Base-by-base conservation (phyloP, 2,329 filamentous ascomycete species). In the Orbilia blumenaviensis region DNA sequence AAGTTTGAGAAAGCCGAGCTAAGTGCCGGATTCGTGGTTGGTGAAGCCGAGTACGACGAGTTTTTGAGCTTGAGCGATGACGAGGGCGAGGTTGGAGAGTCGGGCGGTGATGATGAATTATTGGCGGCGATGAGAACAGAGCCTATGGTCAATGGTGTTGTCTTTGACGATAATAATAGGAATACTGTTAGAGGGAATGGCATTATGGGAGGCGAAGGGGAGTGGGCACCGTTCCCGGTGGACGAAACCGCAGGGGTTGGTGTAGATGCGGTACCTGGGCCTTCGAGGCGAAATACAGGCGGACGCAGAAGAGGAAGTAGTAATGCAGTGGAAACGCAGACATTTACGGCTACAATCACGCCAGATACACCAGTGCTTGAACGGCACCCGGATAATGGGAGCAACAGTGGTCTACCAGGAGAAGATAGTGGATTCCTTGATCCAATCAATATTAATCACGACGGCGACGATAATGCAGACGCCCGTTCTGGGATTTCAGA, bases 401-500 rank as follows among this genome's bases (percentile, higher is more conserved):
- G 68, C 23, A 60, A 36, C 27, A 54, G 61, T 42, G 64, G 64
- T 3, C 21, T 67, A 64, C 60, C 61, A 2, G 34, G 46, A 2
- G 73, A 71, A n/a, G 66, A 71, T 29, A 67, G 62, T 25, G 54
- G 64, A 23, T 72, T 66, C 36, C 44, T 77, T 12, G 73, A 77
- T 44, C 73, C 73, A 2, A 66, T 46, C 9, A 27, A 18, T 29
- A 58, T 74, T 46, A 56, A 61, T 27, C 71, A 74, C 16, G 50
- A 52, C 10, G 52, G 66, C 64, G 36, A 64, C 36, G 72, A 64
- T 18, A 54, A 71, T 41, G 56, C 44, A 34, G 67, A 77, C 29
- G 73, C 66, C 25, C 60, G 66, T n/a, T 77, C 73, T 12, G 73
- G 73, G 32, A 77, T 72, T 21, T 77, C 73, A 32, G 73, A 72